These are phyloP conservation scores for Orobanche coerulescens DNA, from an alignment of 257 asterid species.

Conservation along the genomic window DNA sequence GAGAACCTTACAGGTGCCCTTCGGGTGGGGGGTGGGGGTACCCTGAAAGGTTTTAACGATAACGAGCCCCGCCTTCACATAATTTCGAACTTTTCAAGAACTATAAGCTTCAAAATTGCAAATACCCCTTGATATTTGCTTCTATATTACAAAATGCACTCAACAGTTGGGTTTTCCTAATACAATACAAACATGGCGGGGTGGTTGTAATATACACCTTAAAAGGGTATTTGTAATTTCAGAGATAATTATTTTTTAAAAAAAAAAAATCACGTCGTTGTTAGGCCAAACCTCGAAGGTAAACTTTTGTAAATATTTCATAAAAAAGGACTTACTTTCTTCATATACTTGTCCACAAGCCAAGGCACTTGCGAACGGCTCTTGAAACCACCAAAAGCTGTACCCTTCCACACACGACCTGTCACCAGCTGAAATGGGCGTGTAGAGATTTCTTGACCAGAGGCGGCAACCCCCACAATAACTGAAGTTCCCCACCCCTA, in stretches of 20 bases:
- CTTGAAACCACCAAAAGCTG: constrained; percentile 96
- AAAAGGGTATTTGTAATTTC: background rate
- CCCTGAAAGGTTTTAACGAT: no score
- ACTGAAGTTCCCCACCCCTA: constrained; percentile 99
- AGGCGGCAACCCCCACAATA: constrained; percentile 99
- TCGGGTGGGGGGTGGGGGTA: no score
- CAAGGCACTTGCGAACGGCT: constrained; percentile 97
- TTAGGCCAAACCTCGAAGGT: background rate
- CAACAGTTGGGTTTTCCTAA: no score
- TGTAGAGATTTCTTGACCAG: constrained; percentile 96
- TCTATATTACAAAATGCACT: background rate
- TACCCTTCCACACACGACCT: constrained; percentile 99
- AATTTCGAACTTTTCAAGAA: no score
- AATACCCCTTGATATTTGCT: background rate
- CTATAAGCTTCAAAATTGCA: background rate
- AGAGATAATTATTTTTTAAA: background rate
- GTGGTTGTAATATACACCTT: background rate
- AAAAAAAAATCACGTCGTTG: no score
- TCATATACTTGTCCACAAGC: constrained; percentile 88
- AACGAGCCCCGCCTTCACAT: no score
- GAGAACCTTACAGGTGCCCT: no score
- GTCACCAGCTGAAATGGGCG: constrained; percentile 98
- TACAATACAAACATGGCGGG: no score
- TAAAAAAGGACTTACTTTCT: constrained; percentile 43
- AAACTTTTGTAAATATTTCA: background rate